Evolutionary conservation across 495 filamentous ascomycete species (phyloP).

Genomic region (Neurospora sp.): DNA sequence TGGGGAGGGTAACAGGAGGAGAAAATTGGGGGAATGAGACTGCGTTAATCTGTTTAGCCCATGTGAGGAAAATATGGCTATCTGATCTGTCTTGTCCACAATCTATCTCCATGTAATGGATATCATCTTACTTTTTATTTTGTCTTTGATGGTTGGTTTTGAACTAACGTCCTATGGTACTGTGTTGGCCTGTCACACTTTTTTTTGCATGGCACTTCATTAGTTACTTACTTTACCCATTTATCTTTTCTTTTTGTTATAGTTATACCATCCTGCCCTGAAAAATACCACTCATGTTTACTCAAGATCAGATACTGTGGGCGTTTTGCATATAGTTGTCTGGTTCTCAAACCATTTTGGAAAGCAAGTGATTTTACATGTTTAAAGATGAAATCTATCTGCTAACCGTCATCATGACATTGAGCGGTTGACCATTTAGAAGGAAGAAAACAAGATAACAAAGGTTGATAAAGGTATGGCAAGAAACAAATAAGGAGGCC

Average conservation of each 20-base stretch:
- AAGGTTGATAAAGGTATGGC: too few species aligned
- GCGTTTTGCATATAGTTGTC: neutral
- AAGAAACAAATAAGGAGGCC: neutral
- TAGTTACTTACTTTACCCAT: neutral
- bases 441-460: too few species aligned
- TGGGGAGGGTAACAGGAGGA: neutral
- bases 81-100: neutral
- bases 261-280: neutral
- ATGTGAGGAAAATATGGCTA: neutral
- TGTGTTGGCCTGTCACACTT: neutral
- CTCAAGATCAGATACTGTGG: neutral
- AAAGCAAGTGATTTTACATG: neutral
- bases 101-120: neutral
- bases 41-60: neutral
- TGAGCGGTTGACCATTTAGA: neutral
- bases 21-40: neutral
- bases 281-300: neutral
- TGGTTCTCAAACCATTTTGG: neutral
- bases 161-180: neutral
- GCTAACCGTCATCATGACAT: neutral
- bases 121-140: neutral
- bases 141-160: neutral
- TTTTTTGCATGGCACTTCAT: neutral
- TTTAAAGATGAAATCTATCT: neutral
- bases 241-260: conserved; percentile 1